Evolutionary conservation across 2,329 filamentous ascomycete genomes (phyloP), one percentile per base, ranked within the genome.

Genomic region (Apiospora rasikravindrae): DNA sequence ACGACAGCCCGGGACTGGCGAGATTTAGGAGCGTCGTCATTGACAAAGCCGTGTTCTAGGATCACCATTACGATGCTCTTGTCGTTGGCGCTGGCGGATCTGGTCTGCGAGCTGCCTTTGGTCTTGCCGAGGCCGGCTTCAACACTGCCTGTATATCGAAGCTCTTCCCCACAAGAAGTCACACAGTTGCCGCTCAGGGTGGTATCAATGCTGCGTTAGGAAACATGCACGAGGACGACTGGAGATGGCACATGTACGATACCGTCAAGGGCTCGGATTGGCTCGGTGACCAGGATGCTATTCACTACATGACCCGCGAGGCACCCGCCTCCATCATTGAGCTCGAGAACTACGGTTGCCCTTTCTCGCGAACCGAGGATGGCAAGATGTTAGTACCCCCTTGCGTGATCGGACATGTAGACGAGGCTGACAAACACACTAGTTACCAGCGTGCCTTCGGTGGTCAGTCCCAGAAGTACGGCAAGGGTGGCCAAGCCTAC

Each of bases 161-260:
- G 88, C 90, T 96, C 73, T 96, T 96, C 87, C 94, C 94, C 69
- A 96, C 94, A 70, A 88, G 94, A 88, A 92, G 89, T 82, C 94
- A 96, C 84, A 96, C 94, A 11, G 94, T 96, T 78, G 94, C 94
- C 72, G 91, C 91, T 53, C 91, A 93, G 84, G 94, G 94, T 81
- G 94, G 94, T 80, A 96, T 96, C 88, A 96, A 96, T 83, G 94
- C 94, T 71, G 94, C 94, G 69, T 88, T 96, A 71, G 94, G 94
- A 81, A 98, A 97, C 87, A 98, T 98, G 95, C 95, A 98, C 88
- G 91, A 96, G 87, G 95, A 98, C 81, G 95, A 98, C 86, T 98
- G 95, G 95, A 92, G 95, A 88, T 98, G 95, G 95, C 95, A 98
- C 86, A 98, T 98, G 95, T 98, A 98, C 88, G 95, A 98, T 84